These are phyloP conservation scores for Fallopia convolvulus DNA, from an alignment of 148 eudicot species.

Conservation along the genomic window DNA sequence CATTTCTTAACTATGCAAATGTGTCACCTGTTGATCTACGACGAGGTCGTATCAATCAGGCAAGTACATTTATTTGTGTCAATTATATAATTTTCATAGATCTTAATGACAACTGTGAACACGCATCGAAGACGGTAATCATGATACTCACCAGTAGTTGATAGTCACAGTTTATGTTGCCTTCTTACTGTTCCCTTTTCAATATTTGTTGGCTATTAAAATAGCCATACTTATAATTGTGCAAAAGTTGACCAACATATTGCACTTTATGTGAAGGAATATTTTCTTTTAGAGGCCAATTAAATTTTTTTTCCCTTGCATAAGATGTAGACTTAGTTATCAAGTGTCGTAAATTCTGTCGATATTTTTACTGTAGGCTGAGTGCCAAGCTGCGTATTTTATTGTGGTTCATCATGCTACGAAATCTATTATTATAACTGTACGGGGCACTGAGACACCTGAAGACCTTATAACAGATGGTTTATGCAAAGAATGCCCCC, in stretches of 20 bases:
- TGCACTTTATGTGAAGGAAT: too few relatives aligned
- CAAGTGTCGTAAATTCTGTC: not conserved
- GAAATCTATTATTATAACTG: conserved; percentile 53
- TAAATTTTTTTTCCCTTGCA: too few relatives aligned
- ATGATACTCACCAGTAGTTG: not conserved
- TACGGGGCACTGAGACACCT: conserved; percentile 76
- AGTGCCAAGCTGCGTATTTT: conserved; percentile 72
- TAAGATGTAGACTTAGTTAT: not conserved
- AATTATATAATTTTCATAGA: not conserved
- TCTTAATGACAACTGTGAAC: not conserved
- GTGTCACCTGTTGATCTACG: conserved; percentile 49
- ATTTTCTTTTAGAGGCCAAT: too few relatives aligned
- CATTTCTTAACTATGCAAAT: conserved; percentile 50
- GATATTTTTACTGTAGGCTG: conserved; percentile 30
- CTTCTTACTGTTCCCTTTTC: too few relatives aligned
- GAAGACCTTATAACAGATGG: conserved; percentile 83
- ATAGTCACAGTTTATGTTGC: too few relatives aligned
- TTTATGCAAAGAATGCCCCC: conserved; percentile 60
- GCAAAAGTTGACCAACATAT: too few relatives aligned
- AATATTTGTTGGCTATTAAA: too few relatives aligned
- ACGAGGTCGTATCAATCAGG: conserved; percentile 66
- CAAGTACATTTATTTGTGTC: conserved; percentile 8
- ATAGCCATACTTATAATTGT: too few relatives aligned
- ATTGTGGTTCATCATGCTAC: conserved; percentile 50
- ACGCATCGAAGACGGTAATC: not conserved